These are phyloP conservation scores for Filosporella fistucella DNA, from an alignment of 495 filamentous ascomycete genomes.

Conservation along the genomic window DNA sequence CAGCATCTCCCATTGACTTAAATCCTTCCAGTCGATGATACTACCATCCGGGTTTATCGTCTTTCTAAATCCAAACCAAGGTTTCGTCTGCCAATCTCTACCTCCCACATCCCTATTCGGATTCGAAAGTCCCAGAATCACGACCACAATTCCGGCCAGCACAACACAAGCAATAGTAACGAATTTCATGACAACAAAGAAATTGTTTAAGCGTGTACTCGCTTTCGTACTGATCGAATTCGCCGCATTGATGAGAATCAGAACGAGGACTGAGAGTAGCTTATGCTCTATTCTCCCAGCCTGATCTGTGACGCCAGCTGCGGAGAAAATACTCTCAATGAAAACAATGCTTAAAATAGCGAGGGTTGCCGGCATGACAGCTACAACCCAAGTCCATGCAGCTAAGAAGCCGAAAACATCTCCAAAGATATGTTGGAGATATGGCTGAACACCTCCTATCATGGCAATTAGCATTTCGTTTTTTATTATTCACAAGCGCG, in stretches of 20 bases:
- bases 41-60: conserved; percentile 43
- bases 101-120: conserved; percentile 33
- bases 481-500: too few relatives aligned
- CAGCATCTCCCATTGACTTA: conserved; percentile 43
- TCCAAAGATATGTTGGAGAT: conserved; percentile 50
- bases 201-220: conserved; percentile 47
- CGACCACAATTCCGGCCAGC: conserved; percentile 41
- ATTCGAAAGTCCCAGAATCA: conserved; percentile 30
- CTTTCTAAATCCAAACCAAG: conserved; percentile 44
- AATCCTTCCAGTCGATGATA: conserved; percentile 39
- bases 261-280: conserved; percentile 38
- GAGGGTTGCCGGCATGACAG: conserved; percentile 51
- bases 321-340: conserved; percentile 48
- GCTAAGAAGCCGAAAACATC: conserved; percentile 49
- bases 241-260: conserved; percentile 39
- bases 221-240: conserved; percentile 54
- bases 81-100: conserved; percentile 44
- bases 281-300: conserved; percentile 39
- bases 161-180: conserved; percentile 40
- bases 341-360: conserved; percentile 57
- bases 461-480: neutral
- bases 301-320: conserved; percentile 36
- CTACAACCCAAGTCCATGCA: conserved; percentile 55
- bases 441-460: conserved; percentile 47
- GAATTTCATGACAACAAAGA: conserved; percentile 50